Base-by-base conservation (phyloP, 495 filamentous ascomycete genomes). In the Penicillium dipodomyicola region DNA sequence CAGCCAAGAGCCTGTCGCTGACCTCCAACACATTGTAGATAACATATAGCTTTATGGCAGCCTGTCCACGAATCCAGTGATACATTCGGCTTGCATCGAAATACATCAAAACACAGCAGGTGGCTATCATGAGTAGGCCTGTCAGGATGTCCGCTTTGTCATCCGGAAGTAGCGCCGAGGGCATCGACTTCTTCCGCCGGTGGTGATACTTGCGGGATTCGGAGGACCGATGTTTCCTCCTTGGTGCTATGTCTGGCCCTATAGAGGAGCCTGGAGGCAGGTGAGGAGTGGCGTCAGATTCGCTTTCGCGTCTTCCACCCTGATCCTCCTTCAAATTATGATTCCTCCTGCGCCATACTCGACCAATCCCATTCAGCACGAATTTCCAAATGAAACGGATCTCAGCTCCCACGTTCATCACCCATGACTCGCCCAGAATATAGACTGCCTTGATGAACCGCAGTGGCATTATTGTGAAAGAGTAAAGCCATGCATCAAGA, bases 11-110 rank as follows among this genome's bases (percentile, higher is more conserved):
- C 25, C 90, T 85, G 68, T 99, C 94, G 49, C 85, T 85, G 53
- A 86, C 88, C 72, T 99, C 94, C 4, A 99, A 80, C 30, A 96
- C 89, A 64, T 97, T 97, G 76, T 96, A 97, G 47, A 99, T 97
- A 43, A 97, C 92, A 71, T 97, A 99, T 4, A 99, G 79, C 69
- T 99, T 99, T 73, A 99, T 96, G 8, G 92, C 92, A 5, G 91
- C 91, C 73, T 97, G 95, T 8, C 91, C 94, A 44, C 91, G 86
- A 65, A 99, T 97, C 65, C 91, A 89, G 69, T 99, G 94, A 72
- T 99, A 99, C 91, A 99, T 96, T 35, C 91, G 83, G 68, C 92
- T 96, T 11, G 95, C 93, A 72, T 99, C 94, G 40, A 97, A 89
- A 56, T 83, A 85, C 88, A 96, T 94, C 54, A 99, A 77, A 39